These are phyloP conservation scores for Penicillium sp. DNA, from an alignment of 2,329 filamentous ascomycete species.

Conservation along the genomic window DNA sequence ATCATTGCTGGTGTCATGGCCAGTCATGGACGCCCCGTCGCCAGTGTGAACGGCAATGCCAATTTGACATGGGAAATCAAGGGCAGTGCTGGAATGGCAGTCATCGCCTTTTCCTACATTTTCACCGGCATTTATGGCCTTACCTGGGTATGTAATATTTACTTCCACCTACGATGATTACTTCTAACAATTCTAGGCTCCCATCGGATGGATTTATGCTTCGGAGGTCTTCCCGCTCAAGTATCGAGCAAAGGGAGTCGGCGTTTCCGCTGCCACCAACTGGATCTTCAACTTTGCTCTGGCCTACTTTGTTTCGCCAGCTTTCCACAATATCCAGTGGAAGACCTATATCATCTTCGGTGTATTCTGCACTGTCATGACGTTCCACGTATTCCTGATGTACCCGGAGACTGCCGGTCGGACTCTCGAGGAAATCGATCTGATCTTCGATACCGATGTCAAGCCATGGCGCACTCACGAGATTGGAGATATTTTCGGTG, in stretches of 20 bases:
- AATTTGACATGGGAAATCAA: conserved; percentile 48
- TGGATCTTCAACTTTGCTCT: conserved; percentile 60
- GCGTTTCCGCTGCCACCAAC: conserved; percentile 58
- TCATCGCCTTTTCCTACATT: conserved; percentile 63
- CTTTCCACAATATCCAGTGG: conserved; percentile 57
- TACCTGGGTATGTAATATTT: conserved; percentile 36
- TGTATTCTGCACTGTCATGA: conserved; percentile 65
- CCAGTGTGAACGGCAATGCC: conserved; percentile 47
- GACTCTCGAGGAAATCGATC: conserved; percentile 71
- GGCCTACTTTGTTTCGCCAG: conserved; percentile 55
- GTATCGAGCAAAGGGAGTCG: conserved; percentile 63
- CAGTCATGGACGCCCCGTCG: conserved; percentile 45
- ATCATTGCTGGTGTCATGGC: conserved; percentile 54
- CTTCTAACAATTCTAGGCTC: conserved; percentile 42
- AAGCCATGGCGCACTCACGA: conserved; percentile 32
- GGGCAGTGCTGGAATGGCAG: conserved; percentile 52
- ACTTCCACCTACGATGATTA: background rate
- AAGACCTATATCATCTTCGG: conserved; percentile 73
- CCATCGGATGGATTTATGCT: conserved; percentile 56
- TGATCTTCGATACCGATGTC: conserved; percentile 54
- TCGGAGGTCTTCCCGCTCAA: conserved; percentile 62
- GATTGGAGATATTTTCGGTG: conserved; percentile 25
- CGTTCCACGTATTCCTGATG: conserved; percentile 64
- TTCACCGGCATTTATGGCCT: conserved; percentile 37
- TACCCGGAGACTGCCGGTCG: conserved; percentile 68